Percentiles rank a stretch among this genome's conserved stretches.
Conservation (phyloP, 208 protist genomes). For the Leishmania amazonensis region DNA sequence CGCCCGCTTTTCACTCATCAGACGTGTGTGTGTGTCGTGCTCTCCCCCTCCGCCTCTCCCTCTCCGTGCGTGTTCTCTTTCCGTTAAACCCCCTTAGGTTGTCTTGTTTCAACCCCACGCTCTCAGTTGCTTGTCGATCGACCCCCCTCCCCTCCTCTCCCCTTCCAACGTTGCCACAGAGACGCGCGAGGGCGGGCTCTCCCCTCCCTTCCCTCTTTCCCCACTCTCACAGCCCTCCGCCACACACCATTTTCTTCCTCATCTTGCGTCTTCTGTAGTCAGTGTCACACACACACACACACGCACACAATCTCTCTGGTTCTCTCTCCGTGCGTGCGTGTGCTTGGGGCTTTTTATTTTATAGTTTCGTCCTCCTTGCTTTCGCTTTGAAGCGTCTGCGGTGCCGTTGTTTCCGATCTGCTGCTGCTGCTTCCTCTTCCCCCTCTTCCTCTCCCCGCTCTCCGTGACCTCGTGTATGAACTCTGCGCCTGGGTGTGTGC, state of each 20-base stretch:
- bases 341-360: background rate
- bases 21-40: background rate
- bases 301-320: background rate
- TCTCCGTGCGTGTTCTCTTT: background rate
- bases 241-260: background rate
- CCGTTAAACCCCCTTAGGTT: background rate
- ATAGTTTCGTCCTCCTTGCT: background rate
- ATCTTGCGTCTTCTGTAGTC: background rate
- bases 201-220: background rate
- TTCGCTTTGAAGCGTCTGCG: background rate
- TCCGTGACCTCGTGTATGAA: slow-evolving; percentile 1
- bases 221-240: background rate
- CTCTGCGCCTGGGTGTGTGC: background rate
- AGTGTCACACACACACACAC: background rate
- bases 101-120: background rate
- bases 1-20: background rate
- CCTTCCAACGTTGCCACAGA: background rate
- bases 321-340: background rate
- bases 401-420: background rate
- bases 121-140: background rate
- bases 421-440: background rate
- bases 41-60: background rate
- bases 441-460: background rate
- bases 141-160: no score
- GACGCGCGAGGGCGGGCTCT: background rate